Conservation (phyloP, 345 rosid genomes). For the Linum trigynum region DNA sequence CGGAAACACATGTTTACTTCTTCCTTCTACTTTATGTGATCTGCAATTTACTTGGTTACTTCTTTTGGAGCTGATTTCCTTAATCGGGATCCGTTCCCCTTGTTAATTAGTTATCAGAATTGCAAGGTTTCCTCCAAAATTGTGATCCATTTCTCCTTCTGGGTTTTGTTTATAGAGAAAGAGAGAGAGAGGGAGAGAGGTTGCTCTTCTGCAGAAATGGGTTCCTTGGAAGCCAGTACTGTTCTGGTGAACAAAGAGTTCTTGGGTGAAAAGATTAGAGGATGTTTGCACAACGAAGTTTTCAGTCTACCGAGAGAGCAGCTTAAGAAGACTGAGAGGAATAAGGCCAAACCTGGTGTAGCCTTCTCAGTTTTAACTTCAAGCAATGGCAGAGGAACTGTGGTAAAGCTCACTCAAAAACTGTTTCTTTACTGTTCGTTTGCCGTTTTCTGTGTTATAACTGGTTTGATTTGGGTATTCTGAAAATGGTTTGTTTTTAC, state of each 20-base stretch:
- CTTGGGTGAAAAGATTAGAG: background rate
- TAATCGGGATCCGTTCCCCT: background rate
- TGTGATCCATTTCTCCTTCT: background rate
- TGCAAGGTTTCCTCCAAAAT: background rate
- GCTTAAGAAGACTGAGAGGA: background rate
- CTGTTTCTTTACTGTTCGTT: background rate
- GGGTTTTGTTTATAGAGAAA: background rate
- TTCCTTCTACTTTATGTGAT: background rate
- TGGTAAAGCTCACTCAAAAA: conserved; percentile 30
- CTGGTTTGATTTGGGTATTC: too few relatives aligned
- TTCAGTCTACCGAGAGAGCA: background rate
- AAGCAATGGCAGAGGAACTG: conserved; percentile 37
- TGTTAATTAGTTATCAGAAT: too few relatives aligned
- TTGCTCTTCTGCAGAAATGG: background rate
- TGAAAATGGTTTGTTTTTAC: background rate
- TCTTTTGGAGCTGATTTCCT: background rate
- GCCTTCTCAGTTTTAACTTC: conserved; percentile 64
- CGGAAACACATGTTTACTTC: too few relatives aligned
- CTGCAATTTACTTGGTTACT: background rate
- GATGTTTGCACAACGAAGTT: background rate
- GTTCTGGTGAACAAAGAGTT: background rate
- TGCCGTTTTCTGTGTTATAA: too few relatives aligned
- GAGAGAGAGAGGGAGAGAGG: too few relatives aligned
- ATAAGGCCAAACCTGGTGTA: conserved; percentile 36
- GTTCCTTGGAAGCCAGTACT: background rate